These are phyloP conservation scores for Cyanidioschyzon merolae DNA, from an alignment of 23 red algal genomes.

Conservation along the genomic window DNA sequence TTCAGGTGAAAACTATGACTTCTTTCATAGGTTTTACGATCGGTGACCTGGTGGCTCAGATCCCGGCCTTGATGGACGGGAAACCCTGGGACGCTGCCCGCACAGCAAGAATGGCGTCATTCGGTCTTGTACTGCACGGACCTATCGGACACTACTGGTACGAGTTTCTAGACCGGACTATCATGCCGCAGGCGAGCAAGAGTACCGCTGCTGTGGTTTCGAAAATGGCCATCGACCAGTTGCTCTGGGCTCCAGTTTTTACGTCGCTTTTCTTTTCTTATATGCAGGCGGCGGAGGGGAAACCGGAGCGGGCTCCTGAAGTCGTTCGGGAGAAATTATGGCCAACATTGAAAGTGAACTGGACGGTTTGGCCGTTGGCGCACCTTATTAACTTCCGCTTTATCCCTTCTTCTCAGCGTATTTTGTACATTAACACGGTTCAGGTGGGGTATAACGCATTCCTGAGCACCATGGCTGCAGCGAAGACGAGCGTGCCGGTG, in stretches of 20 bases:
- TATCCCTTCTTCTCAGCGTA: conserved; percentile 87
- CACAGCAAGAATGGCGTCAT: conserved; percentile 78
- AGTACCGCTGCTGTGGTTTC: conserved; percentile 57
- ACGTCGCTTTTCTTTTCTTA: conserved; percentile 82
- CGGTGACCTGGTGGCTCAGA: conserved; percentile 97
- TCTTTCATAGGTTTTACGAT: conserved; percentile 89
- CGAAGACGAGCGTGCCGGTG: background rate
- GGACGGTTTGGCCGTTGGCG: conserved; percentile 83
- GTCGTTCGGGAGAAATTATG: conserved; percentile 88
- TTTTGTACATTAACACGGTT: conserved; percentile 97
- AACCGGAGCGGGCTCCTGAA: conserved; percentile 33
- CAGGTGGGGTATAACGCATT: conserved; percentile 98
- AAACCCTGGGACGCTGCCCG: conserved; percentile 76
- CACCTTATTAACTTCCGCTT: conserved; percentile 99
- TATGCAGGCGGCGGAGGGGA: conserved; percentile 88
- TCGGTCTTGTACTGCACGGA: conserved; percentile 77
- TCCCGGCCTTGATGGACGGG: conserved; percentile 62
- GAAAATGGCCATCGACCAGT: conserved; percentile 98
- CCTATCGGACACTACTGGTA: conserved; percentile 99
- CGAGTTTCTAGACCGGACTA: conserved; percentile 70
- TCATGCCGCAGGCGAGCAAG: conserved; percentile 82
- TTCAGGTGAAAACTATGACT: conserved; percentile 96
- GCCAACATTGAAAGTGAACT: conserved; percentile 99
- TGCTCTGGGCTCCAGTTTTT: conserved; percentile 91
- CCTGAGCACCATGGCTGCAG: conserved; percentile 71